Base-by-base conservation (phyloP, 305 asterid genomes). In the Fraxinus sp. region DNA sequence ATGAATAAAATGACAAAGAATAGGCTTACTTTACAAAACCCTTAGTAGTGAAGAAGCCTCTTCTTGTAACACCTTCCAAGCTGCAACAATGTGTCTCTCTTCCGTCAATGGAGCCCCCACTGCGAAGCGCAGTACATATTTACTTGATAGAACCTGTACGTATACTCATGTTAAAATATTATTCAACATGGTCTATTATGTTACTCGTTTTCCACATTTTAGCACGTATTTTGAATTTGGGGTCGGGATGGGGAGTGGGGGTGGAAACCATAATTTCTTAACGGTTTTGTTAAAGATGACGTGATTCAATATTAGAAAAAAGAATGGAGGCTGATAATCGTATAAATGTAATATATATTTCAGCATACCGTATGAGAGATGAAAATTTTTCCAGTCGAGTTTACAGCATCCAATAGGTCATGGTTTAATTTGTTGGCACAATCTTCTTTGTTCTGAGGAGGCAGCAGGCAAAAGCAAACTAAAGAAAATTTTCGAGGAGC, bases 21-120 rank as follows among this genome's bases (percentile, higher is more conserved):
- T 30, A 66, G 73, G 41, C 80, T 77, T 30, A 59, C 20, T 62
- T n/a, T 79, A 70, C 64, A 77, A 75, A 32, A 75, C 77, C 20
- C 75, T 84, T 57, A 90, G 84, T 79, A 93, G 75, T 36, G 78
- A 78, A 77, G 93, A 85, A 82, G 97, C 99, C 84, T 89, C 91
- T 68, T 93, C 94, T 80, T 96, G 98, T 41, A 96, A 84, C 52
- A 89, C 86, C 68, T 87, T 83, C 99, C 99, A 94, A 71, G 98
- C 96, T 77, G 91, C 89, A 83, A 91, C 24, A 14, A 96, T 86
- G 79, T 96, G 98, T 79, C 92, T 91, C 89, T 91, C 94, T 87
- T 94, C 98, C 0, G 99, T 96, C 86, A 96, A 82, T 35, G 99
- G 96, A 33, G 96, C 98, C 80, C 99, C 97, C n/a, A 96, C 91